Evolutionary conservation across 176 grass and related monocot genomes (phyloP), one percentile per base, ranked within the genome.

Genomic region (Triticum dicoccoides): DNA sequence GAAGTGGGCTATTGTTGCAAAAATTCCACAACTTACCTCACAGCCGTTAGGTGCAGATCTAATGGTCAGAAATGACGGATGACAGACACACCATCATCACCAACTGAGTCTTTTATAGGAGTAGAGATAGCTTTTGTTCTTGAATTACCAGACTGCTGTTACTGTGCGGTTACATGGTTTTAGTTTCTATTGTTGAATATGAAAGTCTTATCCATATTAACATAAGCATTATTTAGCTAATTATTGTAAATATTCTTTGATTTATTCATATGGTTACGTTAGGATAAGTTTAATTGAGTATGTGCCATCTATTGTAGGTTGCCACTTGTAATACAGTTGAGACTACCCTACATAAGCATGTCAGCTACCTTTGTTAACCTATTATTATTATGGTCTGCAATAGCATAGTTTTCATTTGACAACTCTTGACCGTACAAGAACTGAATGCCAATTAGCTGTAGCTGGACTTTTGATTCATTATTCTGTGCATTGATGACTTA

Each of bases 191-290:
- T 61, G 58, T 42, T 59, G 14, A 86, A 56, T 68, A 69, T 76
- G 17, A 11, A 78, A 41, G 6, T 21, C 13, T 30, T 58, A 9
- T 42, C 63, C 68, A n/a, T 25, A 24, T 79, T 59, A 65, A 13
- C 13, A 3, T 24, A 54, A 51, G 65, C 61, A 39, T 18, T 65
- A 17, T 65, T 65, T 66, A 38, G 23, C 21, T 69, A 52, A 65
- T 37, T 67, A 52, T 27, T 27, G 21, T 24, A 52, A 72, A 63
- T 62, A 24, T 75, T 52, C 0, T 51, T 68, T 85, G 5, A 73
- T 27, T 25, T 83, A 39, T 64, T 79, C 5, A 78, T 78, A 69
- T 86, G n/a, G n/a, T 86, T 78, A 39, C 3, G 3, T 17, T 69
- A 69, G 14, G 21, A 69, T 17, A 5, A 23, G 56, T 78, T 67